phyloP scores from a whole-genome alignment of 164 flowering plant species.

The Vitis amurensis region DNA sequence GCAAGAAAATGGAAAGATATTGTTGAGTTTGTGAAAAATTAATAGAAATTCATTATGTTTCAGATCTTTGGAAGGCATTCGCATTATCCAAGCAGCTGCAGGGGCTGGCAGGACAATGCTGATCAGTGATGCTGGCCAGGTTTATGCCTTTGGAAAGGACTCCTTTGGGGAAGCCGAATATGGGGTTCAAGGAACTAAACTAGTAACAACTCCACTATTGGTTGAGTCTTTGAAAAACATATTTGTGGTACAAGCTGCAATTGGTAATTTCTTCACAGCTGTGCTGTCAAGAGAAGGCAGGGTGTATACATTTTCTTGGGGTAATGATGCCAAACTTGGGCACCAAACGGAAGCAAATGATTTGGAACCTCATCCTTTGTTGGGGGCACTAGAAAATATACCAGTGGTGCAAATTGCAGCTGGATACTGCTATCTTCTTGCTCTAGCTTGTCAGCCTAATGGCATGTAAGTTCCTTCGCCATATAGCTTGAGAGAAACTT shows the following conservation, averaged over 20 bases:
- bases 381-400: slow-evolving; percentile 79
- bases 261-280: slow-evolving; percentile 94
- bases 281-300: slow-evolving; percentile 92
- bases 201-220: slow-evolving; percentile 63
- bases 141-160: slow-evolving; percentile 90
- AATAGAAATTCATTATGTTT: slow-evolving; percentile 25
- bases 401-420: slow-evolving; percentile 99
- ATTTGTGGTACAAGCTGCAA: slow-evolving; percentile 95
- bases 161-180: slow-evolving; percentile 89
- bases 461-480: slow-evolving; percentile 68
- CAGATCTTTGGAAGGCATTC: slow-evolving; percentile 91
- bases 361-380: slow-evolving; percentile 70
- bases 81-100: slow-evolving; percentile 93
- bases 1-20: slow-evolving; percentile 6
- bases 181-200: slow-evolving; percentile 62
- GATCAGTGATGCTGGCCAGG: slow-evolving; percentile 82
- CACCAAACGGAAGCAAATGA: slow-evolving; percentile 87
- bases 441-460: slow-evolving; percentile 80
- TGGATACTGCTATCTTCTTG: slow-evolving; percentile 97
- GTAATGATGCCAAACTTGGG: slow-evolving; percentile 78
- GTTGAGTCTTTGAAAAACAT: slow-evolving; percentile 82
- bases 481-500: neutral
- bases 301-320: slow-evolving; percentile 97
- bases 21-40: slow-evolving; percentile 7
- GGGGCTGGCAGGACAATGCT: slow-evolving; percentile 94